phyloP scores from a whole-genome alignment of 2,329 filamentous ascomycete genomes.

The Podosphaera xanthii region DNA sequence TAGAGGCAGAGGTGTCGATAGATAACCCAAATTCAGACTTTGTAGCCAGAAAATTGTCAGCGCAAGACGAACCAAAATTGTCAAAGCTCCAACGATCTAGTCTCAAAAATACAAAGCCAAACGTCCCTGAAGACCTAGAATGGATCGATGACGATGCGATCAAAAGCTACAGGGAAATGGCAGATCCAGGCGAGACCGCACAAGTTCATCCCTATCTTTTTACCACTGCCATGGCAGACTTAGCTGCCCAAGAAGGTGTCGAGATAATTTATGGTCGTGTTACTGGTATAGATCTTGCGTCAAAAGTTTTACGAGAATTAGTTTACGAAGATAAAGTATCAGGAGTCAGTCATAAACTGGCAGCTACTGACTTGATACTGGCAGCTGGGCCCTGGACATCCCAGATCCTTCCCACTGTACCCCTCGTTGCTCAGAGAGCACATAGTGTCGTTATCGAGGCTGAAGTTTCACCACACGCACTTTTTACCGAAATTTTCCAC shows the following conservation, averaged over 20 bases:
- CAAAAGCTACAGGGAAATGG: constrained; percentile 61
- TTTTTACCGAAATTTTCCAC: constrained; percentile 71
- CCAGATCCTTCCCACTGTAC: constrained; percentile 30
- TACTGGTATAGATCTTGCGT: constrained; percentile 36
- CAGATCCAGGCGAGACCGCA: constrained; percentile 55
- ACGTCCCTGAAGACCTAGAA: constrained; percentile 55
- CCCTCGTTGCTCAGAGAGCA: constrained; percentile 34
- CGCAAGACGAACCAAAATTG: no score
- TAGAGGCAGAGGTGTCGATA: constrained; percentile 11
- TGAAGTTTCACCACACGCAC: constrained; percentile 46
- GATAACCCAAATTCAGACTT: background rate
- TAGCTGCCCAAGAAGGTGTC: constrained; percentile 48
- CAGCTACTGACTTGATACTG: constrained; percentile 23
- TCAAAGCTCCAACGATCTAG: no score
- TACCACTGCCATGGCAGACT: constrained; percentile 57
- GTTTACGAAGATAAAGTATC: constrained; percentile 33
- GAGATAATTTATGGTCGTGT: constrained; percentile 47
- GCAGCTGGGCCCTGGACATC: constrained; percentile 38
- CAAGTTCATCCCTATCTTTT: constrained; percentile 90
- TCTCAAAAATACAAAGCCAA: constrained; percentile 14
- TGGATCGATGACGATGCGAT: constrained; percentile 56
- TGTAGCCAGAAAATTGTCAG: no score
- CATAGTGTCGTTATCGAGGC: constrained; percentile 43
- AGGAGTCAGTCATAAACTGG: constrained; percentile 24
- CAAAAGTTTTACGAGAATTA: constrained; percentile 45